Evolutionary conservation across 108 stramenopile genomes (phyloP).

Genomic region (Nitzschia inconspicua): DNA sequence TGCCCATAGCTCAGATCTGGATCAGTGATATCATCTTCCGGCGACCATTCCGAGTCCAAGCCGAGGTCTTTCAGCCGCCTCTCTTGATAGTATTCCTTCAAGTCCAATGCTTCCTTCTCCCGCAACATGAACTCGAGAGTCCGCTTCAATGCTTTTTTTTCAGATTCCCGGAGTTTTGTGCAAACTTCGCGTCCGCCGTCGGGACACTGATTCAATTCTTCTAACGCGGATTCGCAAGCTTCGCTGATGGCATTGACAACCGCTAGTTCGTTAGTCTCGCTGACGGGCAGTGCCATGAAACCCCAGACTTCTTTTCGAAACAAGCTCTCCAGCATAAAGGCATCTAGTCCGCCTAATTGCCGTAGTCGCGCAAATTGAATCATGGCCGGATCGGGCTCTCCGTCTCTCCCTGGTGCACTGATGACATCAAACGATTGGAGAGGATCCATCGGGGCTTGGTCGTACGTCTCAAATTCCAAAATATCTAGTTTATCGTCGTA

Average conservation of each 20-base stretch:
- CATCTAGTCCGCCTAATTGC: conserved; percentile 77
- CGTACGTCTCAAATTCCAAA: conserved; percentile 83
- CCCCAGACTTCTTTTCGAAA: conserved; percentile 94
- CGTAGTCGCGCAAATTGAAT: conserved; percentile 83
- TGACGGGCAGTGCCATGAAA: conserved; percentile 89
- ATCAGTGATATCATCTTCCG: conserved; percentile 63
- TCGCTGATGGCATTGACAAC: conserved; percentile 61
- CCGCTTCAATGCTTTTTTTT: conserved; percentile 56
- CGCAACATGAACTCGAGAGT: conserved; percentile 71
- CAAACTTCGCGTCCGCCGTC: conserved; percentile 48
- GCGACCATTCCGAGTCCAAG: conserved; percentile 81
- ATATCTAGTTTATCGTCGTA: conserved; percentile 88
- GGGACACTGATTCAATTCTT: conserved; percentile 41
- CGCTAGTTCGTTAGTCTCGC: conserved; percentile 75
- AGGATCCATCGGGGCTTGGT: conserved; percentile 80
- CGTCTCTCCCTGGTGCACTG: conserved; percentile 52
- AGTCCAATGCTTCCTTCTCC: conserved; percentile 84
- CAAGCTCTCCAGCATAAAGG: conserved; percentile 90
- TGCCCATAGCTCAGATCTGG: conserved; percentile 60
- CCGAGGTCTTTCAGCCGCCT: conserved; percentile 87
- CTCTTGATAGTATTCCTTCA: conserved; percentile 94
- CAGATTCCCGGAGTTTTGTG: conserved; percentile 57
- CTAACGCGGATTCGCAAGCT: conserved; percentile 54
- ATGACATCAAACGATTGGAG: conserved; percentile 74
- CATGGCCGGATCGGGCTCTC: conserved; percentile 86